Evolutionary conservation across 1,284 basidiomycete genomes (phyloP).

Genomic region (Melampsora larici-populina): DNA sequence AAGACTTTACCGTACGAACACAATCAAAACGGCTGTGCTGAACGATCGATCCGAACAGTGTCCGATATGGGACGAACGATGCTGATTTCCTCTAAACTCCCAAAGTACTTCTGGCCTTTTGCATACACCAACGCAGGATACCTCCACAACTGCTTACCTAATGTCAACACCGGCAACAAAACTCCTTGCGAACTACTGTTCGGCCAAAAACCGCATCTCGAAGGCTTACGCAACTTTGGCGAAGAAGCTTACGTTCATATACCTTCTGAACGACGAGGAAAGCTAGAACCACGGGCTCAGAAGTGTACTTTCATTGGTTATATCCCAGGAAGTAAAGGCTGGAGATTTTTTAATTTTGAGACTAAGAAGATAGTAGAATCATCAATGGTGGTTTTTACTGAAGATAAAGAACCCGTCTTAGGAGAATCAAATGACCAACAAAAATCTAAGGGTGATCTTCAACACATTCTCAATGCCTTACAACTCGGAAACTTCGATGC

Average conservation of each 20-base stretch:
- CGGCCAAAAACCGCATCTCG: background rate
- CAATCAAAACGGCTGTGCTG: no score
- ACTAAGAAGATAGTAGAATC: background rate
- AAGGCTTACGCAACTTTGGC: conserved; percentile 3
- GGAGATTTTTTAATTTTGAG: conserved; percentile 1
- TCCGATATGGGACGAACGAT: background rate
- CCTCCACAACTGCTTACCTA: conserved; percentile 4
- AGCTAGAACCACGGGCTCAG: background rate
- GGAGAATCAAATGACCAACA: background rate
- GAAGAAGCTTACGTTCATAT: conserved; percentile 16
- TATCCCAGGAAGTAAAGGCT: background rate
- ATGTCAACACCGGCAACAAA: background rate
- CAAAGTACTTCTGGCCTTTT: background rate
- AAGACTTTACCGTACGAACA: conserved; percentile 8
- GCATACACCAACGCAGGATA: background rate
- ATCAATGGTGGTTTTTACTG: background rate
- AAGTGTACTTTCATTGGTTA: background rate
- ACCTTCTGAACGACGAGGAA: background rate
- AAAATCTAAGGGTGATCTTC: background rate
- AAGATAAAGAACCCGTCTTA: background rate
- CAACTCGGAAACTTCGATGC: conserved; percentile 1
- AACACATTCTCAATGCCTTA: background rate
- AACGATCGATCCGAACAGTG: conserved; percentile 5
- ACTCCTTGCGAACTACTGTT: conserved; percentile 5
- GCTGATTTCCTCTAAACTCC: background rate